These are phyloP conservation scores for Vanrija humicola DNA, from an alignment of 1,284 basidiomycete species.

Conservation along the genomic window DNA sequence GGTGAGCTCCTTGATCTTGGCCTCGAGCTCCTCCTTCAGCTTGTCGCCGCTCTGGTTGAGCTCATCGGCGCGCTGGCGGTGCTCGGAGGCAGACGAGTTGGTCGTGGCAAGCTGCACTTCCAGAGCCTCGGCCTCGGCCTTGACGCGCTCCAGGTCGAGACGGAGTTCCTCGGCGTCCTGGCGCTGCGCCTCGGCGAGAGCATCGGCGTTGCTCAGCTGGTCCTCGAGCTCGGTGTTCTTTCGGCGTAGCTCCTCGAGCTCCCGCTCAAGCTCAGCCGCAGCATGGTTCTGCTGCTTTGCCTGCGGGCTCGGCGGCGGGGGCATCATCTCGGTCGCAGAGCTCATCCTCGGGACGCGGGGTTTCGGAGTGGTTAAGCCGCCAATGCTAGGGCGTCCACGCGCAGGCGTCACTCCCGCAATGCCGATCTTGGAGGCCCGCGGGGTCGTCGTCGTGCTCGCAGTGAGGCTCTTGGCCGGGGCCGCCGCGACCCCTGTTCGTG, in stretches of 20 bases:
- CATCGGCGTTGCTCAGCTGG: conserved; percentile 11
- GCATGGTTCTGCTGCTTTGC: conserved; percentile 13
- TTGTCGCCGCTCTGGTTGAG: conserved; percentile 32
- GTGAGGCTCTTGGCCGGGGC: conserved; percentile 9
- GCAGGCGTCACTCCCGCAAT: conserved; percentile 31
- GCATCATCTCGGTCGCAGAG: conserved; percentile 42
- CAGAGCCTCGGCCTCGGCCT: conserved; percentile 31
- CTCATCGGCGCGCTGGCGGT: conserved; percentile 31
- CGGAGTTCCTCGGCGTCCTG: conserved; percentile 20
- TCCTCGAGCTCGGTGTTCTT: conserved; percentile 38
- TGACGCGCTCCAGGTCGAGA: conserved; percentile 25
- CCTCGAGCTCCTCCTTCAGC: conserved; percentile 25
- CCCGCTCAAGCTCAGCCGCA: conserved; percentile 48
- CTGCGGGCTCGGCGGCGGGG: conserved; percentile 48
- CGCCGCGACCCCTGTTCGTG: conserved; percentile 36
- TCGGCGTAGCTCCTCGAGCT: conserved; percentile 33
- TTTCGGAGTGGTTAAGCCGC: conserved; percentile 43
- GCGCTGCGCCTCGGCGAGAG: neutral
- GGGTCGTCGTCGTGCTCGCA: conserved; percentile 30
- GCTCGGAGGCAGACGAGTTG: conserved; percentile 40
- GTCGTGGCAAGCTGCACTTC: conserved; percentile 30
- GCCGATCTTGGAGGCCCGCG: conserved; percentile 37
- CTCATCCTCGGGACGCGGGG: conserved; percentile 29
- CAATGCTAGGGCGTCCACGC: conserved; percentile 38
- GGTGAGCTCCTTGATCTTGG: conserved; percentile 31